A percentile compares a stretch with the other conserved stretches of the same genome.
Evolutionary conservation across 176 grass and related monocot species (phyloP).

Genomic region (Eremochloa ophiuroides): DNA sequence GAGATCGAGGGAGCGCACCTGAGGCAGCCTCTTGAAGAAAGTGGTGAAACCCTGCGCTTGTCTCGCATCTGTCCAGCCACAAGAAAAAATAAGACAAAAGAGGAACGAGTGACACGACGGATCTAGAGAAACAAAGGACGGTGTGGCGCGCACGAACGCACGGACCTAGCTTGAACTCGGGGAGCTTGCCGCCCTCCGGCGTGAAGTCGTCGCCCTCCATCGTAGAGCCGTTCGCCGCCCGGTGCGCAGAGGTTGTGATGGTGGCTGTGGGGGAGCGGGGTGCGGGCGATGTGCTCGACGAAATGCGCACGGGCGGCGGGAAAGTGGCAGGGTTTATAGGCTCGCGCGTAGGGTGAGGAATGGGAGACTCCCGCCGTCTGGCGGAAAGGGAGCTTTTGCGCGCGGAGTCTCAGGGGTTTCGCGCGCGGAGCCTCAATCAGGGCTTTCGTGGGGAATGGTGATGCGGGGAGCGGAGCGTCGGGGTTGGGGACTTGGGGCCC

Average conservation of each 20-base stretch:
- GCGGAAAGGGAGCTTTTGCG: neutral
- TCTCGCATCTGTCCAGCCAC: conserved; percentile 55
- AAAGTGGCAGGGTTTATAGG: neutral
- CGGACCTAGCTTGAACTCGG: conserved; percentile 69
- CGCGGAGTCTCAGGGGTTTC: neutral
- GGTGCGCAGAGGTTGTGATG: neutral
- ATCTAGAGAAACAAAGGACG: neutral
- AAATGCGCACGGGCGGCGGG: conserved; percentile 31
- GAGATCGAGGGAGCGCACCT: conserved; percentile 35
- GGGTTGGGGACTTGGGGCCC: no score
- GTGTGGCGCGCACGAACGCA: neutral
- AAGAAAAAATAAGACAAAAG: neutral
- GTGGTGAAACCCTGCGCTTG: conserved; percentile 96
- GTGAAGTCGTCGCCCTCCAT: conserved; percentile 35
- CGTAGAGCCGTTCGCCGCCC: neutral
- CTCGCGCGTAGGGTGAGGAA: neutral
- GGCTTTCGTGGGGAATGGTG: no score
- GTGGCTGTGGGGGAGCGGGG: neutral
- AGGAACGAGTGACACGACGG: neutral
- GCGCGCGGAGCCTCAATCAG: neutral
- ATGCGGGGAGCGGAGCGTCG: no score
- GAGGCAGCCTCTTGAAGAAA: conserved; percentile 80
- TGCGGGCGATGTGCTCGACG: conserved; percentile 18
- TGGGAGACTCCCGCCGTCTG: neutral
- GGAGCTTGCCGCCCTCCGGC: conserved; percentile 52